Conservation (phyloP, 805 yeast species). For the Sugiyamaella americana region DNA sequence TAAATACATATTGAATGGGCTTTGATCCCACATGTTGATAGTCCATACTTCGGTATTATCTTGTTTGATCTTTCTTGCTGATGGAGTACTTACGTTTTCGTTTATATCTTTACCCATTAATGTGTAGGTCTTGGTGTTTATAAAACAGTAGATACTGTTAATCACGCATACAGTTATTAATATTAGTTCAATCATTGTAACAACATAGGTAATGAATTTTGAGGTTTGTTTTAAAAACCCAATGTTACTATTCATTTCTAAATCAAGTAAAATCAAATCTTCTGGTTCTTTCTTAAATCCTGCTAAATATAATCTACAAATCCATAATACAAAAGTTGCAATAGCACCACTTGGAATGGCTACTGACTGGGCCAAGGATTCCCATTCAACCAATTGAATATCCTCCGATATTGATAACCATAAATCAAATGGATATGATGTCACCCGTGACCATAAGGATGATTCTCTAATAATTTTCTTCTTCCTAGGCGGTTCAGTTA, state of each 20-base stretch:
- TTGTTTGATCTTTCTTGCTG: slow-evolving; percentile 17
- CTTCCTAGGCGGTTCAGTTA: neutral
- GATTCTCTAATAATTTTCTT: slow-evolving; percentile 11
- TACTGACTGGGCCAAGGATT: slow-evolving; percentile 17
- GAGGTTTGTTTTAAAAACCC: neutral
- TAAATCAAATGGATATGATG: slow-evolving; percentile 24
- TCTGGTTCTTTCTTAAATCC: neutral
- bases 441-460: slow-evolving; percentile 8
- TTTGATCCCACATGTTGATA: slow-evolving; percentile 62
- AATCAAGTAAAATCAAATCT: neutral
- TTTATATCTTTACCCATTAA: slow-evolving; percentile 17
- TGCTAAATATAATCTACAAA: slow-evolving; percentile 13
- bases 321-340: slow-evolving; percentile 19
- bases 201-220: neutral
- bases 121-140: slow-evolving; percentile 17
- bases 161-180: slow-evolving; percentile 11
- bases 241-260: neutral
- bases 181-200: neutral
- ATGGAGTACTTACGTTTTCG: slow-evolving; percentile 24
- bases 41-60: slow-evolving; percentile 37
- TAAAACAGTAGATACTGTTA: slow-evolving; percentile 16
- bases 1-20: slow-evolving; percentile 47
- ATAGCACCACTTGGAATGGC: slow-evolving; percentile 21
- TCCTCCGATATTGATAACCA: slow-evolving; percentile 24
- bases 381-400: slow-evolving; percentile 29